Conservation (phyloP, 352 stramenopile genomes). For the Pythium monospermum region DNA sequence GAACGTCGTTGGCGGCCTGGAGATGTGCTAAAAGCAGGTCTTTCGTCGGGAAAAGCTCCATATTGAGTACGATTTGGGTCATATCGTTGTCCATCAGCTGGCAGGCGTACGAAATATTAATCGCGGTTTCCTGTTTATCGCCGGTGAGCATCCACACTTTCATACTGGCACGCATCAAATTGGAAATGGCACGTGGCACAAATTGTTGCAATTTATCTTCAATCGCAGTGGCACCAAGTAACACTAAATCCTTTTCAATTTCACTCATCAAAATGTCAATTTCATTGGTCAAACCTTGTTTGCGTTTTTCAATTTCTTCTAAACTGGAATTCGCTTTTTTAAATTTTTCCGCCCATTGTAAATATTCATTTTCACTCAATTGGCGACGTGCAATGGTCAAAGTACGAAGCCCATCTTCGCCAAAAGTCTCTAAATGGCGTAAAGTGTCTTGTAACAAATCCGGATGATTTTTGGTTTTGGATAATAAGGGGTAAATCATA, state of each 20-base stretch:
- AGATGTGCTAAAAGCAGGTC: constrained; percentile 37
- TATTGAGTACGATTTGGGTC: constrained; percentile 67
- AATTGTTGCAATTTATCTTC: constrained; percentile 92
- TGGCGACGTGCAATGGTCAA: constrained; percentile 66
- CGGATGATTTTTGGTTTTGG: constrained; percentile 47
- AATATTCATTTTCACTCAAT: constrained; percentile 56
- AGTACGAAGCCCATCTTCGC: constrained; percentile 79
- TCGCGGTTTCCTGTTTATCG: constrained; percentile 93
- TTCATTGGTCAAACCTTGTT: constrained; percentile 52
- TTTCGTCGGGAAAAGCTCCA: constrained; percentile 47
- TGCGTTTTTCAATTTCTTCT: constrained; percentile 79
- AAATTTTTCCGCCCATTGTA: constrained; percentile 57
- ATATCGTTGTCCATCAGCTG: constrained; percentile 87
- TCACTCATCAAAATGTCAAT: constrained; percentile 72
- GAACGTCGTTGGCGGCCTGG: not conserved
- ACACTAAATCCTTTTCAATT: constrained; percentile 75
- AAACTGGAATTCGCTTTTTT: constrained; percentile 60
- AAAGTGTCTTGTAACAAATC: constrained; percentile 56
- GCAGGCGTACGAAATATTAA: constrained; percentile 92
- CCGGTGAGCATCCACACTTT: constrained; percentile 93
- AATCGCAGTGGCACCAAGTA: constrained; percentile 89
- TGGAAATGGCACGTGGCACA: constrained; percentile 83
- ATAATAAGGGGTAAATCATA: constrained; percentile 83
- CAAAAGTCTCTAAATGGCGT: constrained; percentile 73
- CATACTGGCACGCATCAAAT: constrained; percentile 83